Conservation (phyloP, 2,329 filamentous ascomycete genomes). For the Stemphylium vesicarium region DNA sequence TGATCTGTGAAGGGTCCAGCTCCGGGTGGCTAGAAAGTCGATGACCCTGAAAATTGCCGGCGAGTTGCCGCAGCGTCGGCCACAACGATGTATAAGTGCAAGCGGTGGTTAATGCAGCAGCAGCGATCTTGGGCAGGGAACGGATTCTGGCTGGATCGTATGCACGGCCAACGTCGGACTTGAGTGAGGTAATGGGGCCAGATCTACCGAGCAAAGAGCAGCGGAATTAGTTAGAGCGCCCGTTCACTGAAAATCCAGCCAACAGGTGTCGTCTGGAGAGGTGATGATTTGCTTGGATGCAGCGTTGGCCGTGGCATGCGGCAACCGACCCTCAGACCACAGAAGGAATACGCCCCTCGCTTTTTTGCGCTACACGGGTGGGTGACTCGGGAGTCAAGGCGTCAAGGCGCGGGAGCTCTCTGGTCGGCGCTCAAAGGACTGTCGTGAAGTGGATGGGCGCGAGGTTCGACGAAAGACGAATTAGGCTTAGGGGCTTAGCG, state of each 20-base stretch:
- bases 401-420: slow-evolving; percentile 28
- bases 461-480: slow-evolving; percentile 22
- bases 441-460: slow-evolving; percentile 27
- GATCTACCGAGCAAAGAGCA: slow-evolving; percentile 3
- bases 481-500: slow-evolving; percentile 24
- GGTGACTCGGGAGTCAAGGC: slow-evolving; percentile 20
- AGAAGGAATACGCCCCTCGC: slow-evolving; percentile 16
- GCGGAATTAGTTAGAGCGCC: not conserved
- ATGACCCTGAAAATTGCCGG: slow-evolving; percentile 25
- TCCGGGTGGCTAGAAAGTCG: slow-evolving; percentile 27
- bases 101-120: slow-evolving; percentile 17
- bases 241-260: slow-evolving; percentile 9
- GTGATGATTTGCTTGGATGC: not conserved
- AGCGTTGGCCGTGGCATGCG: slow-evolving; percentile 18
- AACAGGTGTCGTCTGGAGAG: not conserved
- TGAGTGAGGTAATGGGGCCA: slow-evolving; percentile 14
- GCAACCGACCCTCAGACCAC: slow-evolving; percentile 17
- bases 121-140: slow-evolving; percentile 19
- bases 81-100: slow-evolving; percentile 20
- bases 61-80: slow-evolving; percentile 24
- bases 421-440: slow-evolving; percentile 22
- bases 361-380: slow-evolving; percentile 17
- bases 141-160: slow-evolving; percentile 12
- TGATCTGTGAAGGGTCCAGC: slow-evolving; percentile 29
- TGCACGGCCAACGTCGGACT: slow-evolving; percentile 9